Base-by-base conservation (phyloP, 441 rosid genomes). In the Adansonia grandidieri region DNA sequence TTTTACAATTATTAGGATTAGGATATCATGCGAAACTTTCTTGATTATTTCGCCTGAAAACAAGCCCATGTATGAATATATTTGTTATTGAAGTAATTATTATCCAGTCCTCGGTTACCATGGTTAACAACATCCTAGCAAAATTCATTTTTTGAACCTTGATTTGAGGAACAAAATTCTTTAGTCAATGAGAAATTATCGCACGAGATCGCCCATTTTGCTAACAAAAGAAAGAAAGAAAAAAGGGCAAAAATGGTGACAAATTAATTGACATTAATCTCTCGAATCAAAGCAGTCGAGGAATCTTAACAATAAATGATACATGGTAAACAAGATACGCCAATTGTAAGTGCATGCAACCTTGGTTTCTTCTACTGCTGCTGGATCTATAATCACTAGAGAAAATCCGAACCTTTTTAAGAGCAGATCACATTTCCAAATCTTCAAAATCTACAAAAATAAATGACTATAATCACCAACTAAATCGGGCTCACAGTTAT, bases 391-490 rank as follows among this genome's bases (percentile, higher is more conserved):
- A n/a, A 19, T n/a, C 9, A n/a, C 3, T 0, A 6, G 9, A 8
- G 24, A 45, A 69, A 69, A 69, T 32, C 48, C n/a, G 28, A 71
- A 32, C 28, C 19, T 20, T n/a, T 71, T 53, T 8, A 53, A 70
- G 63, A 53, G 24, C 48, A 44, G 17, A 66, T 66, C 71, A 10
- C 14, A 28, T 71, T 51, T 71, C 19, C 24, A 32, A 71, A 71
- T 28, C 74, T 71, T 69, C 1, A 48, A 69, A 69, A 50, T 68
- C 53, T n/a, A 13, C 6, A 68, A 17, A 47, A 69, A 69, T 13
- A 14, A 70, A 50, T 70, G 68, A 63, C 45, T 37, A 8, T 40
- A 65, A 20, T 68, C 37, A 20, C 40, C 63, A n/a, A 13, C 1
- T n/a, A 71, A 53, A 15, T 17, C 58, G 48, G 74, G 15, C 24